These are phyloP conservation scores for Umbellularia californica DNA, from an alignment of 164 flowering plant genomes.

Conservation along the genomic window DNA sequence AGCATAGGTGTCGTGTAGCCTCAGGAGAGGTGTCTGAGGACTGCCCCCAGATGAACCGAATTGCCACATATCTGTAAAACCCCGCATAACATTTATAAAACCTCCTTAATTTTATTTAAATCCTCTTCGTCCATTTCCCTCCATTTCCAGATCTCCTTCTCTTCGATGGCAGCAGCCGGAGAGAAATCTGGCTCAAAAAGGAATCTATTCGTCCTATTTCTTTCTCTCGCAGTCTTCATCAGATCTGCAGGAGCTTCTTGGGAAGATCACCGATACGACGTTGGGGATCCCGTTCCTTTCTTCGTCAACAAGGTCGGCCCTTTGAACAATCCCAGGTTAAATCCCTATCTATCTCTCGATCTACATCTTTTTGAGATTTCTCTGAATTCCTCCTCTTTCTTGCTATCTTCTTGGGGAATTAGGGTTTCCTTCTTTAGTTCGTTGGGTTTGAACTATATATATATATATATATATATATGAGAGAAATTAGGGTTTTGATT, in stretches of 20 bases:
- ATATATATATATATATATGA: not conserved
- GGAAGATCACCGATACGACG: not conserved
- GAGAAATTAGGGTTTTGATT: not conserved
- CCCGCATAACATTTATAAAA: no score
- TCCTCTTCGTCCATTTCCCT: not conserved
- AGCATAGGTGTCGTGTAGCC: no score
- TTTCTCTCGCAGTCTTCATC: not conserved
- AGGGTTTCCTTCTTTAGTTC: not conserved
- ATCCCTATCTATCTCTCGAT: no score
- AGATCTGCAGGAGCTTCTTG: not conserved
- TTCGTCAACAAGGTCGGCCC: slow-evolving; percentile 12
- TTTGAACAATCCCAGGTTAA: slow-evolving; percentile 10
- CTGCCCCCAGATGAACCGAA: no score
- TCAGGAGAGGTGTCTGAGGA: no score
- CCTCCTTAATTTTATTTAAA: not conserved
- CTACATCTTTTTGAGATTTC: not conserved
- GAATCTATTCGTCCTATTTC: not conserved
- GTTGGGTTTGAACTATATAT: not conserved
- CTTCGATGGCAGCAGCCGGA: not conserved
- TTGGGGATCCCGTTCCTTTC: slow-evolving; percentile 7
- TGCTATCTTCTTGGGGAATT: not conserved
- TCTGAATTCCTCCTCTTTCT: not conserved
- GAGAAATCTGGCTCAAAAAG: not conserved
- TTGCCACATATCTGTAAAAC: no score
- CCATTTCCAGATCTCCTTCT: not conserved